Evolutionary conservation across 2,329 filamentous ascomycete genomes (phyloP), one percentile per base, ranked within the genome.

Genomic region (Ustilaginoidea virens): DNA sequence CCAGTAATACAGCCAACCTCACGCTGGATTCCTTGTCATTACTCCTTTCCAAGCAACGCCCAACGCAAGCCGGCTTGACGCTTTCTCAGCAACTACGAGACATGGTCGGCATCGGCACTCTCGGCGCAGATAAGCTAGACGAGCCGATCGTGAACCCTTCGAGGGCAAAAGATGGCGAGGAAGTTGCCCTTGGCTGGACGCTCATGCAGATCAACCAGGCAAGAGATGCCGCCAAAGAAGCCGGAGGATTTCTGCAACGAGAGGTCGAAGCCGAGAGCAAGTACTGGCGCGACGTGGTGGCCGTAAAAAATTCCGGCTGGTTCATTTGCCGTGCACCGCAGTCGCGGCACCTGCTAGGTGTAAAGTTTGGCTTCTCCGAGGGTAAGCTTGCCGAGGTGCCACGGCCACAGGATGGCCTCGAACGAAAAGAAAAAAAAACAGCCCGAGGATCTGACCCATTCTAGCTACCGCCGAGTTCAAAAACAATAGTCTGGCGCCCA

Each of bases 291-390:
- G 78, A 92, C 42, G 69, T 96, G 3, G 58, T 92, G 26, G 70
- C 74, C 7, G 74, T 96, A 25, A 83, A 78, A 38, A 71, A 83
- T 39, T 76, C 74, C 31, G 85, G 86, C 4, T 98, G 90, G 87
- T 76, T 80, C 13, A 60, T 96, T 12, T 87, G 78, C 40, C 69
- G 79, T 27, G 59, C 90, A 23, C 82, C 83, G 0, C 62, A 74
- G 5, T 75, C 87, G 40, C 63, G 65, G 28, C 72, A 81, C 40
- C 75, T 74, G 0, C 62, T 96, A 28, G 85, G 79, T 13, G 87
- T 96, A 20, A 74, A 80, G 37, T 94, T 87, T 52, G 90, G 87
- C 6, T 92, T 92, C 46, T 66, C 78, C 9, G 87, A 94, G 58
- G 68, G 67, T 68, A 51, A 30, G 54, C 40, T 11, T 11, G 28